Conservation (phyloP, 129 eudicot genomes). For the Erigeron canadensis region DNA sequence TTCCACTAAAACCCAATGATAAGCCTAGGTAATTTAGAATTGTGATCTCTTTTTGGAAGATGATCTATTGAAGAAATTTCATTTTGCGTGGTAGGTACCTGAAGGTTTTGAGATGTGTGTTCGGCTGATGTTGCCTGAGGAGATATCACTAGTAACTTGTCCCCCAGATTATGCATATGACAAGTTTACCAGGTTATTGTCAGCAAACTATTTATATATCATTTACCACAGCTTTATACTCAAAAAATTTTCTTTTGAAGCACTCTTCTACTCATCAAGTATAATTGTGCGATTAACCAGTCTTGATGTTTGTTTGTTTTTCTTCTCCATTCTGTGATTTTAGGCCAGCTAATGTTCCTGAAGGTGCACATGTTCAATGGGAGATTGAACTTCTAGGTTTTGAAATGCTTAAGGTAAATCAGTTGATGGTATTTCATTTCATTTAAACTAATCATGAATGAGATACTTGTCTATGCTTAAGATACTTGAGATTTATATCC, state of each 20-base stretch:
- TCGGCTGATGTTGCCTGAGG: constrained; percentile 92
- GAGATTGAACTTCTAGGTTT: constrained; percentile 98
- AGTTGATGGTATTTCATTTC: background rate
- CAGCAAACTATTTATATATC: constrained; percentile 13
- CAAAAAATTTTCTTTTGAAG: constrained; percentile 15
- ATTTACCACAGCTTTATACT: constrained; percentile 6
- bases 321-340: constrained; percentile 11
- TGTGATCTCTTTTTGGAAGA: background rate
- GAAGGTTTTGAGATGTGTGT: constrained; percentile 99
- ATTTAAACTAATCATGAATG: background rate
- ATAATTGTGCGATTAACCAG: background rate
- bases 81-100: constrained; percentile 62
- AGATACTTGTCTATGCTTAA: background rate
- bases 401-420: constrained; percentile 81
- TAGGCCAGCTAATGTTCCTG: constrained; percentile 93
- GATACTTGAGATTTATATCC: no score
- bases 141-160: constrained; percentile 88
- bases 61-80: background rate
- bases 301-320: constrained; percentile 22
- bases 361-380: constrained; percentile 91
- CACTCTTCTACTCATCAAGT: background rate
- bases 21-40: background rate
- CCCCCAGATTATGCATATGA: constrained; percentile 99
- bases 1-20: background rate
- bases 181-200: constrained; percentile 77